Evolutionary conservation across 495 filamentous ascomycete genomes (phyloP).

Genomic region (Pyronema domesticum): DNA sequence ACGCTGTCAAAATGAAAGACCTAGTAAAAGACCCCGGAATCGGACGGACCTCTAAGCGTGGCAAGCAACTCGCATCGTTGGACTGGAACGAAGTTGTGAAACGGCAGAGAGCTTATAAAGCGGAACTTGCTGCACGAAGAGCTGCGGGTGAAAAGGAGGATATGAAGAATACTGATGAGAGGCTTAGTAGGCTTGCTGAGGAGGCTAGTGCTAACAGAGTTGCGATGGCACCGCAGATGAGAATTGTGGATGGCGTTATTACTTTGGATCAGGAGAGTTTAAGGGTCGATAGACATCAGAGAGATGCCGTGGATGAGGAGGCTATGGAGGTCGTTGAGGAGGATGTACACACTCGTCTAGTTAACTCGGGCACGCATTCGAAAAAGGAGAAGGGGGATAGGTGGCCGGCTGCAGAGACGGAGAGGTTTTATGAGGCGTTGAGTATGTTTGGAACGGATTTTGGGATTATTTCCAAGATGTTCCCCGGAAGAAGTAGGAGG

Average conservation of each 20-base stretch:
- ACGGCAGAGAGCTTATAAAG: slow-evolving; percentile 1
- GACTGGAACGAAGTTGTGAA: slow-evolving; percentile 9
- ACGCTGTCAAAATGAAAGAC: slow-evolving; percentile 62
- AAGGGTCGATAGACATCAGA: slow-evolving; percentile 60
- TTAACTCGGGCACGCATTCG: slow-evolving; percentile 56
- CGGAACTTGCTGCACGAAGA: neutral
- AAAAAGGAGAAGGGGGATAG: slow-evolving; percentile 50
- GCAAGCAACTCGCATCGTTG: slow-evolving; percentile 34
- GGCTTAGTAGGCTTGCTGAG: slow-evolving; percentile 12
- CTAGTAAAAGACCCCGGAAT: slow-evolving; percentile 57
- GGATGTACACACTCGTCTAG: slow-evolving; percentile 59
- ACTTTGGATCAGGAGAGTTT: slow-evolving; percentile 61
- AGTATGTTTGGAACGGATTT: slow-evolving; percentile 89
- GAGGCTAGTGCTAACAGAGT: slow-evolving; percentile 8
- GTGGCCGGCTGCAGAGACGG: slow-evolving; percentile 63
- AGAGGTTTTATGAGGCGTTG: slow-evolving; percentile 68
- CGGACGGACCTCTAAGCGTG: slow-evolving; percentile 63
- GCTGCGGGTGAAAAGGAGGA: slow-evolving; percentile 3
- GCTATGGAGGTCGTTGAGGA: slow-evolving; percentile 55
- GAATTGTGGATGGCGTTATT: slow-evolving; percentile 69
- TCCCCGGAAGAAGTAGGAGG: slow-evolving; percentile 52
- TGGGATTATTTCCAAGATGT: slow-evolving; percentile 66
- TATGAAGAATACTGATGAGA: slow-evolving; percentile 11
- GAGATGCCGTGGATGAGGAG: slow-evolving; percentile 38
- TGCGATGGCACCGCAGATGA: slow-evolving; percentile 37